Evolutionary conservation across 192 early-diverging fungal genomes (phyloP), one percentile per base, ranked within the genome.

Genomic region (Backusella morwellensis): DNA sequence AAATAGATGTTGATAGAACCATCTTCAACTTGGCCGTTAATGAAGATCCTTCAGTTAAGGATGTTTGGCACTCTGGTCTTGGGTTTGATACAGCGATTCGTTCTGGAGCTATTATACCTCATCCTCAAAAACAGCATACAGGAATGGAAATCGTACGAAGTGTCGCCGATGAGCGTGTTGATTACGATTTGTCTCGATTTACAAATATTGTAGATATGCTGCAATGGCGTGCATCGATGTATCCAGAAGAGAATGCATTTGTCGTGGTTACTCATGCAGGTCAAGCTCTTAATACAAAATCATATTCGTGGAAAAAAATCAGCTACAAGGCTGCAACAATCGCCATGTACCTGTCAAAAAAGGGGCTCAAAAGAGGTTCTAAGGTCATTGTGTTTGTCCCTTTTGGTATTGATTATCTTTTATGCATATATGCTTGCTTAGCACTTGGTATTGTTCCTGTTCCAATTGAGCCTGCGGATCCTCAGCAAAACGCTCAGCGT

Each of bases 361-460:
- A 88, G 32, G 85, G 90, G 0, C 81, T 92, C 21, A 85, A 83
- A 34, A 74, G 90, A 0, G 87, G 87, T 7, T 87, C 88, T 36
- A 86, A 88, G 42, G 89, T 91, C 7, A 76, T 95, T 6, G 77
- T 95, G 29, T 78, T 93, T 3, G 88, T 91, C 42, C 81, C 92
- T 12, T 91, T 87, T 63, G 87, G 92, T n/a, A 72, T 92, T 19
- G 94, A 95, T 70, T 91, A 91, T 80, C 82, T 93, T 3, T 79
- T 86, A 11, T 86, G 90, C 1, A 73, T 96, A 9, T 92, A 93
- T 81, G 94, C 95, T 29, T 96, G 95, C 80, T 84, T 95, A 76
- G 86, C 91, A n/a, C 84, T 94, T 2, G 95, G 95, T 35, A 85
- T 92, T 0, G 79, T 93, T 2, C 85, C 91, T 11, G 91, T 96